Evolutionary conservation across 2,329 filamentous ascomycete species (phyloP).

Genomic region (Talaromyces sp.): DNA sequence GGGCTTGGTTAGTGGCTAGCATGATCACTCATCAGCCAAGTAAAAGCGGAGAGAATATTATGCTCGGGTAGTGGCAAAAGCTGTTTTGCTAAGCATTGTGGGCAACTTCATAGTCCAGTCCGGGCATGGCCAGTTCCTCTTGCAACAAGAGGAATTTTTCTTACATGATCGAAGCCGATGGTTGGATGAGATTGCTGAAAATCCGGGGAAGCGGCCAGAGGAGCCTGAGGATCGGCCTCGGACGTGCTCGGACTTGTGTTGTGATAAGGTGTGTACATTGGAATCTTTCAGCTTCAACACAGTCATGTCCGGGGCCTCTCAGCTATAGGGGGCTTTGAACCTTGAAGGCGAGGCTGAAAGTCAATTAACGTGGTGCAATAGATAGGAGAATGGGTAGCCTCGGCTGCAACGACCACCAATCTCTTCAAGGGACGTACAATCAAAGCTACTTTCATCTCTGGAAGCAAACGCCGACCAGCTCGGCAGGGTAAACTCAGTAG

Average conservation of each 20-base stretch:
- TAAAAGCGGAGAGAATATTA: background rate
- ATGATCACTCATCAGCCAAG: background rate
- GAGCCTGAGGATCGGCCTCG: background rate
- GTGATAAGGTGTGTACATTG: background rate
- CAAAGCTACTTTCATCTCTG: background rate
- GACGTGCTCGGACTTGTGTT: background rate
- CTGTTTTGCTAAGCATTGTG: background rate
- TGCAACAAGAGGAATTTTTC: background rate
- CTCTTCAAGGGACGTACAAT: background rate
- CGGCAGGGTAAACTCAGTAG: background rate
- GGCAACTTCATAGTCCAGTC: background rate
- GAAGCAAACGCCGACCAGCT: background rate
- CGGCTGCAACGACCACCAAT: background rate
- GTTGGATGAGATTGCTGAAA: background rate
- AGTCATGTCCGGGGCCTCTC: background rate
- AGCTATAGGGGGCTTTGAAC: background rate
- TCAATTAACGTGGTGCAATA: background rate
- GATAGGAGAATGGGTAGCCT: background rate
- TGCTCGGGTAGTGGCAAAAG: background rate
- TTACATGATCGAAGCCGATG: background rate
- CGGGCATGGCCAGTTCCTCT: background rate
- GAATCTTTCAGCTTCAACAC: background rate
- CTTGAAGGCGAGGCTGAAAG: background rate
- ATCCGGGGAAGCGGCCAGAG: background rate
- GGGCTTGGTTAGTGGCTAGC: background rate